Conservation (phyloP, 805 yeast genomes). For the Candida easanensis region DNA sequence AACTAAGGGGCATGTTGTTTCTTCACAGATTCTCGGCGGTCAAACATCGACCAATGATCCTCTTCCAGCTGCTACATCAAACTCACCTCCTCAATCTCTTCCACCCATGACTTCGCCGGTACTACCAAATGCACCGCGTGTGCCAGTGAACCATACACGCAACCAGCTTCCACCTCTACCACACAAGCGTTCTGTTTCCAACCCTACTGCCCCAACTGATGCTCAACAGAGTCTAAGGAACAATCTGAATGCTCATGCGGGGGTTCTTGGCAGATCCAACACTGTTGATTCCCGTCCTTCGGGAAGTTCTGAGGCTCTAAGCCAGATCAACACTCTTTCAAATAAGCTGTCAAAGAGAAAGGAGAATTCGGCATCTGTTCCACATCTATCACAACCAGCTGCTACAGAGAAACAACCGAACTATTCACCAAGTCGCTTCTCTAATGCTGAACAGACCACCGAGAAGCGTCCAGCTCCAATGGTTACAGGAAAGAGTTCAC, state of each 20-base stretch:
- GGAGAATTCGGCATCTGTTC: background rate
- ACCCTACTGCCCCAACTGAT: background rate
- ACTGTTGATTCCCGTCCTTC: background rate
- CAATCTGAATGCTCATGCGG: background rate
- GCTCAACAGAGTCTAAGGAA: background rate
- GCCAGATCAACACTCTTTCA: conserved; percentile 10
- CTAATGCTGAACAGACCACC: background rate
- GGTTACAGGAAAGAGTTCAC: conserved; percentile 3
- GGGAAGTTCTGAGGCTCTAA: conserved; percentile 1
- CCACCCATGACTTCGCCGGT: too few species aligned
- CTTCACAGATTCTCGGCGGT: too few species aligned
- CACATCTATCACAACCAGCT: background rate
- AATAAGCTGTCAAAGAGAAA: conserved; percentile 5
- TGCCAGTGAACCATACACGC: background rate
- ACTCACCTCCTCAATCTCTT: too few species aligned
- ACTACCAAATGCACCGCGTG: too few species aligned
- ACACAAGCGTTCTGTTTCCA: background rate
- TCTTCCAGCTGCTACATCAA: too few species aligned
- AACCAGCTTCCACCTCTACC: background rate
- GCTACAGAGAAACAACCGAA: background rate
- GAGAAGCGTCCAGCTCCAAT: conserved; percentile 1
- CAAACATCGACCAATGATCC: too few species aligned
- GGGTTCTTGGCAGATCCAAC: background rate
- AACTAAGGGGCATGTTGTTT: too few species aligned
- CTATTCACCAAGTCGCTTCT: conserved; percentile 10